These are phyloP conservation scores for Turnera subulata DNA, from an alignment of 345 rosid species.

Conservation along the genomic window DNA sequence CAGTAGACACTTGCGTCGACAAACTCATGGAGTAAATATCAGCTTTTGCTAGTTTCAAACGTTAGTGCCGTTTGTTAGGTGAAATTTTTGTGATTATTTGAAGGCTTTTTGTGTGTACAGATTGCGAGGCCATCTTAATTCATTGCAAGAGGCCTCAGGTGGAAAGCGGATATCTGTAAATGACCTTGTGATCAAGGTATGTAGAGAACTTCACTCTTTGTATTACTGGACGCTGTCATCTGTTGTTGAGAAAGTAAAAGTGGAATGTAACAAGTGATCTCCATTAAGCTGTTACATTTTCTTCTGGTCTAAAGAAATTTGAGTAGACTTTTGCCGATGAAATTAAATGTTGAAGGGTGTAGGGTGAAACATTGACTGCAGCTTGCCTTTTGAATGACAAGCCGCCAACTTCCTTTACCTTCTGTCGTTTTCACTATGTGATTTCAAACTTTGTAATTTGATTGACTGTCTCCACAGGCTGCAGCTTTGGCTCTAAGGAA, in stretches of 20 bases:
- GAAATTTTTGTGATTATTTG: constrained; percentile 6
- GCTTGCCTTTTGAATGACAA: too few relatives aligned
- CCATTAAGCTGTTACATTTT: too few relatives aligned
- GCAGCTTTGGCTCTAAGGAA: constrained; percentile 91
- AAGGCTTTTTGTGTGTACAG: constrained; percentile 37
- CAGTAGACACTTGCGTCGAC: constrained; percentile 93
- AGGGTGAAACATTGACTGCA: too few relatives aligned
- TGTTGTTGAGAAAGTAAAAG: too few relatives aligned
- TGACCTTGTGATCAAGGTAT: constrained; percentile 97
- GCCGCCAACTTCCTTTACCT: too few relatives aligned
- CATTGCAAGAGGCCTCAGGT: constrained; percentile 84
- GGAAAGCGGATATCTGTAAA: constrained; percentile 89
- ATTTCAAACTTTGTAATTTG: too few relatives aligned
- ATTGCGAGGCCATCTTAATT: constrained; percentile 71
- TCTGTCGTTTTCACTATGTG: too few relatives aligned
- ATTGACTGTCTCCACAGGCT: constrained; percentile 45
- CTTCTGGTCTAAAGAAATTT: too few relatives aligned
- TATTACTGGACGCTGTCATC: too few relatives aligned
- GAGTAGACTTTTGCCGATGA: too few relatives aligned
- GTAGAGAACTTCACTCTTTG: neutral
- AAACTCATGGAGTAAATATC: constrained; percentile 76
- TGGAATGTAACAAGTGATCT: too few relatives aligned
- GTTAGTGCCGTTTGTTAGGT: neutral
- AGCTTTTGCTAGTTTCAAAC: constrained; percentile 4
- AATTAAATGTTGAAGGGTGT: too few relatives aligned